These are phyloP conservation scores for Telopea speciosissima DNA, from an alignment of 177 flowering plant species.

Conservation along the genomic window DNA sequence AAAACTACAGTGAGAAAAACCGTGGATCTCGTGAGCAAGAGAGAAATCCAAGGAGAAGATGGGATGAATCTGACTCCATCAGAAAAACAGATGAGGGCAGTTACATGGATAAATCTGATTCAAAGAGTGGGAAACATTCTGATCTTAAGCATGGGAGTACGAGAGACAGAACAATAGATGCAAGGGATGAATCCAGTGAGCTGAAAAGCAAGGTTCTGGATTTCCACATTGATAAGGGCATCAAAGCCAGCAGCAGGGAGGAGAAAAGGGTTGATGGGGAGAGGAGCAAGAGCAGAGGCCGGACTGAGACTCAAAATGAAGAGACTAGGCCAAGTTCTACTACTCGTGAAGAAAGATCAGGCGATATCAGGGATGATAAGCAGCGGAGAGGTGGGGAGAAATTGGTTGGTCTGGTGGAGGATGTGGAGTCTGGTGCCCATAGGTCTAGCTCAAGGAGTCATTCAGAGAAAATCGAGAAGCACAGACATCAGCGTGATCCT, in stretches of 20 bases:
- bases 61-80: constrained; percentile 59
- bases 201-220: constrained; percentile 40
- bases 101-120: constrained; percentile 37
- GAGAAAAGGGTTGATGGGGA: constrained; percentile 57
- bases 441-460: constrained; percentile 21
- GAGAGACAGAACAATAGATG: constrained; percentile 40
- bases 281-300: constrained; percentile 45
- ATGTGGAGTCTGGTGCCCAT: constrained; percentile 18
- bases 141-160: constrained; percentile 36
- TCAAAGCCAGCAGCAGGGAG: constrained; percentile 46
- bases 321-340: constrained; percentile 35
- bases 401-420: constrained; percentile 18
- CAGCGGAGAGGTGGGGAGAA: constrained; percentile 18
- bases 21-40: constrained; percentile 49
- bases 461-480: constrained; percentile 51
- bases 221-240: constrained; percentile 37
- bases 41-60: constrained; percentile 51
- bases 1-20: constrained; percentile 50
- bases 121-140: constrained; percentile 41
- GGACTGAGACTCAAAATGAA: constrained; percentile 53
- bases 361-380: constrained; percentile 26
- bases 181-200: constrained; percentile 39
- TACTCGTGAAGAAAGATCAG: constrained; percentile 42
- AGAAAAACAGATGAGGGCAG: constrained; percentile 40
- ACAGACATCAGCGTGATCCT: constrained; percentile 40